Conservation (phyloP, 73 alveolate species). For the Blepharisma japonicum region DNA sequence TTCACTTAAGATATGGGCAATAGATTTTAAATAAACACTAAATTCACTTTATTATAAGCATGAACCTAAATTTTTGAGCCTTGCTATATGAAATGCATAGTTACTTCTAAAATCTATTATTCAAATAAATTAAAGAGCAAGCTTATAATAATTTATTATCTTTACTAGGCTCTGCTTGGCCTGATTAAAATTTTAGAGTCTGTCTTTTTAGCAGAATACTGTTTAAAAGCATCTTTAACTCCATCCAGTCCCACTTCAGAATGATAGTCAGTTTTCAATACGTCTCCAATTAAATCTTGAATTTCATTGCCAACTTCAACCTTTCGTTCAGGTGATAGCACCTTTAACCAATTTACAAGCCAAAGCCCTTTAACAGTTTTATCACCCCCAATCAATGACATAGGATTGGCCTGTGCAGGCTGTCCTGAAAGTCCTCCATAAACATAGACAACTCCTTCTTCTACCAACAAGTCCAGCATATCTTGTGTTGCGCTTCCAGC, state of each 20-base stretch:
- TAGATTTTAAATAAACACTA: too few relatives aligned
- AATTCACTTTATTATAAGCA: too few relatives aligned
- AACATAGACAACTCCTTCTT: constrained; percentile 30
- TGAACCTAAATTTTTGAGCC: too few relatives aligned
- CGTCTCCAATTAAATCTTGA: constrained; percentile 38
- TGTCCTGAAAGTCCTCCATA: constrained; percentile 58
- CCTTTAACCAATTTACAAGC: constrained; percentile 47
- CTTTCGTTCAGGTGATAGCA: constrained; percentile 31
- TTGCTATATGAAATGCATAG: too few relatives aligned
- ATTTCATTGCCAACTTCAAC: constrained; percentile 33
- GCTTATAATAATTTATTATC: not conserved
- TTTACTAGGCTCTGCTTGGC: constrained; percentile 28
- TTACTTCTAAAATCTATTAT: too few relatives aligned
- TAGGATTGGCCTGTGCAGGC: constrained; percentile 36
- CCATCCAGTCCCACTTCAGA: constrained; percentile 45
- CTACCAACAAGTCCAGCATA: constrained; percentile 33
- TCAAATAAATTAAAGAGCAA: too few relatives aligned
- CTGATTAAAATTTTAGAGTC: constrained; percentile 48
- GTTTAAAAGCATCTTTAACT: constrained; percentile 52
- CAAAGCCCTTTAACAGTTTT: constrained; percentile 42
- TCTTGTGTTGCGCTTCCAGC: constrained; percentile 50
- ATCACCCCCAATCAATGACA: constrained; percentile 36
- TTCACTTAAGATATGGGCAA: too few relatives aligned
- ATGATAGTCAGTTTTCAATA: constrained; percentile 27
- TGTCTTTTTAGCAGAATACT: constrained; percentile 52